Conservation (phyloP, 192 early-diverging fungal genomes). For the Radiomyces spectabilis region DNA sequence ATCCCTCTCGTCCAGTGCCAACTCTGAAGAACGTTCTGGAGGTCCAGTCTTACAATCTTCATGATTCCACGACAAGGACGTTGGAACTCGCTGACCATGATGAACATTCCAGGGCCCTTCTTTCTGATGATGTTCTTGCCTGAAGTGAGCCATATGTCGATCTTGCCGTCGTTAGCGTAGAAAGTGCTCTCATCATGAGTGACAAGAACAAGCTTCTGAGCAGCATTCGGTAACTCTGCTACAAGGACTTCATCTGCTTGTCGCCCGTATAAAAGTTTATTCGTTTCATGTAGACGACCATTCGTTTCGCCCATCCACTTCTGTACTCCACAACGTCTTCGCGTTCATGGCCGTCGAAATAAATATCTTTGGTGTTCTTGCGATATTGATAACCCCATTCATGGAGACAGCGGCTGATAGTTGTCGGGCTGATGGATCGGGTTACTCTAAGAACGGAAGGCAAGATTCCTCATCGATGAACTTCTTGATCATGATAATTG, state of each 20-base stretch:
- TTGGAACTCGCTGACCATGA: slow-evolving; percentile 3
- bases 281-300: slow-evolving; percentile 2
- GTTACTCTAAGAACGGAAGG: neutral
- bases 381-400: slow-evolving; percentile 9
- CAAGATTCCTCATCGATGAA: neutral
- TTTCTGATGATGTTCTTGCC: neutral
- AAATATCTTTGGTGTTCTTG: slow-evolving; percentile 3
- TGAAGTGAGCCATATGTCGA: neutral
- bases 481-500: neutral
- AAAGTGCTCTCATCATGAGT: slow-evolving; percentile 1
- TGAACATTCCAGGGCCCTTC: neutral
- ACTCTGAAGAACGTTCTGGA: neutral
- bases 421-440: neutral
- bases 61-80: neutral
- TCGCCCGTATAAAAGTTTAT: no score
- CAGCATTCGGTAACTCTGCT: no score
- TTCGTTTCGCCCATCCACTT: neutral
- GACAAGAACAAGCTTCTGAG: neutral
- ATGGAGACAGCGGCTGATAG: neutral
- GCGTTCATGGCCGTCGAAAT: slow-evolving; percentile 22
- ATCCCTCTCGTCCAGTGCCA: neutral
- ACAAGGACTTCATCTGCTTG: no score
- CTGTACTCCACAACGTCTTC: slow-evolving; percentile 16
- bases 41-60: neutral
- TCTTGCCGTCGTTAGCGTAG: neutral